Evolutionary conservation across 768 basidiomycete genomes (phyloP).

Genomic region (Sporobolomyces pararoseus): DNA sequence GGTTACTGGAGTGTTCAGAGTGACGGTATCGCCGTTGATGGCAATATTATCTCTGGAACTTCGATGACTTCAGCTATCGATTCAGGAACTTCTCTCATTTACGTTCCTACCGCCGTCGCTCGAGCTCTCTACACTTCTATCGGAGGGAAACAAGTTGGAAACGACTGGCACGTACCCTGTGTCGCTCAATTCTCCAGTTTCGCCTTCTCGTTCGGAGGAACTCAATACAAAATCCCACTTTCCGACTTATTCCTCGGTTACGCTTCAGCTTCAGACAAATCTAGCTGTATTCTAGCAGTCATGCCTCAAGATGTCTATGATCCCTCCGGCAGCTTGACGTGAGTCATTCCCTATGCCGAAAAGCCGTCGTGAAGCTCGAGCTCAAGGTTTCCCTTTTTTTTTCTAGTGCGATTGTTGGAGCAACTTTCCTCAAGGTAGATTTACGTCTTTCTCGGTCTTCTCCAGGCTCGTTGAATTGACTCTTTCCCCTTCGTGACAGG

Average conservation of each 20-base stretch:
- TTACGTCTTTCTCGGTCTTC: too few relatives aligned
- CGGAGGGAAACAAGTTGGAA: constrained; percentile 28
- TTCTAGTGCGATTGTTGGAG: neutral
- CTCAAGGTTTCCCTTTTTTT: too few relatives aligned
- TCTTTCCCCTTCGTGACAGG: neutral
- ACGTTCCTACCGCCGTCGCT: constrained; percentile 35
- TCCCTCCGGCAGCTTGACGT: constrained; percentile 21
- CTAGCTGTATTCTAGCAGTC: constrained; percentile 38
- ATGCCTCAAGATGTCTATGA: constrained; percentile 35
- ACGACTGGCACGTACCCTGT: constrained; percentile 39
- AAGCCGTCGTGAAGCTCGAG: too few relatives aligned
- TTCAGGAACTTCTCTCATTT: constrained; percentile 44
- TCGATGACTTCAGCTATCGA: constrained; percentile 42
- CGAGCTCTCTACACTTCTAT: constrained; percentile 29
- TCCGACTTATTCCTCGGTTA: constrained; percentile 39
- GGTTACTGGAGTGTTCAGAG: constrained; percentile 32
- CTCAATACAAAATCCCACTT: constrained; percentile 36
- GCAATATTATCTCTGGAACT: constrained; percentile 30
- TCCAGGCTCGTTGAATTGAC: too few relatives aligned
- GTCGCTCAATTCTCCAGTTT: constrained; percentile 23
- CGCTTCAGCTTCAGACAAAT: constrained; percentile 16
- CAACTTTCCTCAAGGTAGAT: neutral
- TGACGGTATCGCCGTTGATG: constrained; percentile 36
- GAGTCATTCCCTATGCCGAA: neutral
- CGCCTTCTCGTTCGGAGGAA: constrained; percentile 32